A percentile compares a stretch with the other conserved stretches of the same genome.
phyloP scores from a whole-genome alignment of 176 grass and related monocot genomes.

The Hordeum marinum region DNA sequence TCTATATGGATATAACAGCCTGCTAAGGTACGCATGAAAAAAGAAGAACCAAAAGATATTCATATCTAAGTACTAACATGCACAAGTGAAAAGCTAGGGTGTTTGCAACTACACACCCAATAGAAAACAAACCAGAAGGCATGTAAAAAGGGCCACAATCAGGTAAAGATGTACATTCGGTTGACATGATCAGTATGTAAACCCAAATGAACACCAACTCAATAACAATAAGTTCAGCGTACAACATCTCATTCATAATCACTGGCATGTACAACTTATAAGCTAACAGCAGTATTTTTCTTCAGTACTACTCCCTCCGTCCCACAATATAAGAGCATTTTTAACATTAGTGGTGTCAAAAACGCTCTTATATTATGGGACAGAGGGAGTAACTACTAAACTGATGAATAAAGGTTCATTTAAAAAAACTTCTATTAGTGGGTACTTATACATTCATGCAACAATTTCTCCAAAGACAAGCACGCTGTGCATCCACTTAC shows the following conservation, averaged over 20 bases:
- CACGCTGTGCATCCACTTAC: neutral
- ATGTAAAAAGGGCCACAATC: neutral
- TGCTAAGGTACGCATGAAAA: neutral
- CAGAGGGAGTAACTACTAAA: neutral
- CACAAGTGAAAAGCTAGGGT: neutral
- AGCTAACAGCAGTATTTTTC: neutral
- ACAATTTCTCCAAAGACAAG: neutral
- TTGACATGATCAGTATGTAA: neutral
- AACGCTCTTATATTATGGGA: too few relatives aligned
- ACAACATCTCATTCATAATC: neutral
- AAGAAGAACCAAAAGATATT: neutral
- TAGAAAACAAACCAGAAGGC: neutral
- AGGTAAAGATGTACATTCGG: neutral
- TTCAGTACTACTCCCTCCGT: too few relatives aligned
- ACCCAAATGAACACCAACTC: neutral
- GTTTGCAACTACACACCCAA: neutral
- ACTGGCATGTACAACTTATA: neutral
- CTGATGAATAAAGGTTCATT: neutral
- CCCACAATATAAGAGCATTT: too few relatives aligned
- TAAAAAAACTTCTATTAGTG: neutral
- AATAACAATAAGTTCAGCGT: neutral
- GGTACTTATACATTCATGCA: neutral
- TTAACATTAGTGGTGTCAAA: too few relatives aligned
- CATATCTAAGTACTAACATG: conserved; percentile 9
- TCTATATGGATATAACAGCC: neutral